These are phyloP conservation scores for Pythium guiyangense DNA, from an alignment of 352 stramenopile genomes.

Conservation along the genomic window DNA sequence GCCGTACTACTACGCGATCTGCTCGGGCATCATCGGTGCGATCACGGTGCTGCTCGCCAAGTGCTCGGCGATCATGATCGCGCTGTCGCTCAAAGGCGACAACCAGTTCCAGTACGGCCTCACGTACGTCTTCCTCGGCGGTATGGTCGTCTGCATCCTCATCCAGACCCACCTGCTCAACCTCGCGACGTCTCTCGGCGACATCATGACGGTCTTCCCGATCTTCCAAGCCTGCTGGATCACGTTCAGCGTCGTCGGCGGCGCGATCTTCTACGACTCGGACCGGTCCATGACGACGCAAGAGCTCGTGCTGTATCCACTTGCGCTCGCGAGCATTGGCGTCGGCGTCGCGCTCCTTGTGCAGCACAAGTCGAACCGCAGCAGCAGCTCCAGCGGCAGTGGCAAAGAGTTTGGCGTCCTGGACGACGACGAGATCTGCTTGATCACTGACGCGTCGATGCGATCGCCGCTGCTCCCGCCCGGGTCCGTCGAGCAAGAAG, in stretches of 20 bases:
- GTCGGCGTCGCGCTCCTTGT: slow-evolving; percentile 67
- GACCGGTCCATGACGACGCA: slow-evolving; percentile 43
- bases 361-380: slow-evolving; percentile 32
- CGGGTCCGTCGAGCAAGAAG: slow-evolving; percentile 39
- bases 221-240: slow-evolving; percentile 89
- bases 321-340: slow-evolving; percentile 63
- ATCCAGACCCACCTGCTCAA: slow-evolving; percentile 88
- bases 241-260: slow-evolving; percentile 82
- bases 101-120: slow-evolving; percentile 85
- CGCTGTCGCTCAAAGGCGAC: slow-evolving; percentile 71
- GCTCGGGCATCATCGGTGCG: slow-evolving; percentile 79
- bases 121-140: slow-evolving; percentile 84
- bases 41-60: slow-evolving; percentile 84
- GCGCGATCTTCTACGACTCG: slow-evolving; percentile 81
- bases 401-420: slow-evolving; percentile 24
- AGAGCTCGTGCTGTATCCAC: slow-evolving; percentile 70
- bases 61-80: slow-evolving; percentile 84
- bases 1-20: slow-evolving; percentile 84
- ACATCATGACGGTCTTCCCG: slow-evolving; percentile 89
- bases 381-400: slow-evolving; percentile 6
- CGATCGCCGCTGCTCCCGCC: slow-evolving; percentile 48
- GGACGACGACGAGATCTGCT: slow-evolving; percentile 46
- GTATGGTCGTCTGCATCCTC: slow-evolving; percentile 84
- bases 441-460: slow-evolving; percentile 64
- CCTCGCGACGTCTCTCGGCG: slow-evolving; percentile 72